Base-by-base conservation (phyloP, 495 filamentous ascomycete species). In the Tuber umbilicatum region DNA sequence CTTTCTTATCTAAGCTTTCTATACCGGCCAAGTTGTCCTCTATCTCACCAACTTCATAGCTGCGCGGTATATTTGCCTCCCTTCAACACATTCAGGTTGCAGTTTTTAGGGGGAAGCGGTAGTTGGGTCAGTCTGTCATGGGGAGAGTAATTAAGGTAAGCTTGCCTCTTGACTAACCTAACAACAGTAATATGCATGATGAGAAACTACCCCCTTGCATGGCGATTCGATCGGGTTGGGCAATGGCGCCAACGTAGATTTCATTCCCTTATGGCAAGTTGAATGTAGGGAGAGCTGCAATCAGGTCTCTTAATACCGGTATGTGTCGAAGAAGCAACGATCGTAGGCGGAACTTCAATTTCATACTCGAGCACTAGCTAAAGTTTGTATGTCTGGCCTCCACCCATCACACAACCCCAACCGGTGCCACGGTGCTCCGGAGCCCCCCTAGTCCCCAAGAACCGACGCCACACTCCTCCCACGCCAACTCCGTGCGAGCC, bases 201-300 rank as follows among this genome's bases (percentile, higher is more conserved):
- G 16, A 45, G 31, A 23, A 2, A 12, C 55, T 19, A 35, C 69
- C 73, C n/a, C 77, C 40, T 37, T 43, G 68, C 35, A 41, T 21
- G 10, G 27, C 23, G 35, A 21, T 31, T 27, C 16, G 9, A 31
- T 31, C 60, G 71, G 84, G 89, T 9, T 92, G 47, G 90, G 90
- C 9, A 91, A 91, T 74, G 90, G 89, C 21, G 85, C 90, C 74
- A 91, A 91, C 73, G 90, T 88, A 0, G 85, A 89, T 2, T 89
- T 88, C 17, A 89, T 87, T 2, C 89, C 90, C 17, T 86, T 90
- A 10, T 92, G 88, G 89, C 88, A 91, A 77, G 86, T 86, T 2
- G 89, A 92, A 78, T 89, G 88, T 0, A 87, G 88, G 0, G 86
- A 89, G 74, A 85, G 86, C 0, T 84, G 85, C 71, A 82, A 81